Evolutionary conservation across 2,329 filamentous ascomycete genomes (phyloP).

Genomic region (Colletotrichum orchidophilum): DNA sequence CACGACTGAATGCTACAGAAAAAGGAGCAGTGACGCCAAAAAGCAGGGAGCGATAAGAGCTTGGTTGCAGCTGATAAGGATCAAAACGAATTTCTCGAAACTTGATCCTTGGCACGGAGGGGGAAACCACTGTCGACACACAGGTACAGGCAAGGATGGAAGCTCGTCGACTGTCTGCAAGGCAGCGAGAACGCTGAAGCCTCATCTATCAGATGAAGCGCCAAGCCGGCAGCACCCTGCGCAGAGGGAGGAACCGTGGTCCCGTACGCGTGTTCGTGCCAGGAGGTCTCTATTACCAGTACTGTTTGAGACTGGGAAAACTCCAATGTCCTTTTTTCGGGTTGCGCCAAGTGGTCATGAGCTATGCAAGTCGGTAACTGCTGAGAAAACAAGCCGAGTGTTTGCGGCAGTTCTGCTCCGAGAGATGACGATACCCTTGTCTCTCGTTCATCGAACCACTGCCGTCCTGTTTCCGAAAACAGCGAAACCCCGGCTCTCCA

Average conservation of each 20-base stretch:
- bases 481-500: background rate
- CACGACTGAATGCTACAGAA: constrained; percentile 12
- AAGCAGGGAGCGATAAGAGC: background rate
- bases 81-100: constrained; percentile 1
- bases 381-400: background rate
- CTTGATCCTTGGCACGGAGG: constrained; percentile 13
- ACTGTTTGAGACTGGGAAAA: background rate
- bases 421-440: constrained; percentile 7
- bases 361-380: background rate
- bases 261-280: background rate
- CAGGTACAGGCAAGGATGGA: constrained; percentile 11
- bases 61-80: constrained; percentile 2
- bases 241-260: constrained; percentile 22
- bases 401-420: background rate
- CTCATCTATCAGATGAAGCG: constrained; percentile 32
- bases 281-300: background rate
- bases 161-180: constrained; percentile 11
- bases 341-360: no score
- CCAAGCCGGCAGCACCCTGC: constrained; percentile 30
- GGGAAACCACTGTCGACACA: background rate
- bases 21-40: constrained; percentile 10
- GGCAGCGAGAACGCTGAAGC: background rate
- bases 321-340: background rate
- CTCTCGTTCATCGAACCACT: background rate
- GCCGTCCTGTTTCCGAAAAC: background rate